A percentile compares a stretch with the other conserved stretches of the same genome.
These are phyloP conservation scores for Candida tammaniensis DNA, from an alignment of 805 yeast genomes.

Conservation along the genomic window DNA sequence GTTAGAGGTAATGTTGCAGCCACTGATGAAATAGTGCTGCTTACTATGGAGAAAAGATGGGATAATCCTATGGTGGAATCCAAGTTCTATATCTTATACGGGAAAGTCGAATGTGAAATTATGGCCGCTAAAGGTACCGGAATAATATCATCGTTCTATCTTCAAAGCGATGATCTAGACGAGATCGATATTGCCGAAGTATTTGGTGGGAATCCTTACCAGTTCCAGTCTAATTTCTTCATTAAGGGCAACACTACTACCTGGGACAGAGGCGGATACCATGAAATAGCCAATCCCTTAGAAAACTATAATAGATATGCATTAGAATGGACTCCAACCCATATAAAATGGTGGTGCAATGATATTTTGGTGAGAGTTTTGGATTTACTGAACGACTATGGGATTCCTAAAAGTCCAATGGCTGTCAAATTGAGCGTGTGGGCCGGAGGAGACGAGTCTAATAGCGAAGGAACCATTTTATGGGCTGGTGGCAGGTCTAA, in stretches of 20 bases:
- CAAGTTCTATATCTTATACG: slow-evolving; percentile 31
- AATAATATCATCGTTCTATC: slow-evolving; percentile 36
- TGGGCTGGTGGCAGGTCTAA: slow-evolving; percentile 42
- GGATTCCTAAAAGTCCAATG: slow-evolving; percentile 38
- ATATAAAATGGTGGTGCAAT: slow-evolving; percentile 29
- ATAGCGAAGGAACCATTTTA: slow-evolving; percentile 32
- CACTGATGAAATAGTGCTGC: slow-evolving; percentile 1
- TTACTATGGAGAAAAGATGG: slow-evolving; percentile 18
- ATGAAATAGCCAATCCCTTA: slow-evolving; percentile 24
- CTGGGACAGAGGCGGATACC: slow-evolving; percentile 35
- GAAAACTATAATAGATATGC: slow-evolving; percentile 27
- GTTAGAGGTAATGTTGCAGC: slow-evolving; percentile 7
- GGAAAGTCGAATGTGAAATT: slow-evolving; percentile 36
- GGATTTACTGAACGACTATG: slow-evolving; percentile 18
- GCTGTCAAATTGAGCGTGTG: slow-evolving; percentile 33
- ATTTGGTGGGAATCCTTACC: slow-evolving; percentile 33
- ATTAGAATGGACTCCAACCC: slow-evolving; percentile 35
- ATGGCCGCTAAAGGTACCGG: slow-evolving; percentile 32
- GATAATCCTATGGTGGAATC: slow-evolving; percentile 34
- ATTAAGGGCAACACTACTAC: slow-evolving; percentile 36
- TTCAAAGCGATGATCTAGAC: slow-evolving; percentile 43
- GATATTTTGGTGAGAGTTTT: slow-evolving; percentile 25
- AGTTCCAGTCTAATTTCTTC: slow-evolving; percentile 37
- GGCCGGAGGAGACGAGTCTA: slow-evolving; percentile 40
- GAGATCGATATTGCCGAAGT: slow-evolving; percentile 40